Evolutionary conservation across 164 flowering plant genomes (phyloP).

Genomic region (Vitis amurensis): DNA sequence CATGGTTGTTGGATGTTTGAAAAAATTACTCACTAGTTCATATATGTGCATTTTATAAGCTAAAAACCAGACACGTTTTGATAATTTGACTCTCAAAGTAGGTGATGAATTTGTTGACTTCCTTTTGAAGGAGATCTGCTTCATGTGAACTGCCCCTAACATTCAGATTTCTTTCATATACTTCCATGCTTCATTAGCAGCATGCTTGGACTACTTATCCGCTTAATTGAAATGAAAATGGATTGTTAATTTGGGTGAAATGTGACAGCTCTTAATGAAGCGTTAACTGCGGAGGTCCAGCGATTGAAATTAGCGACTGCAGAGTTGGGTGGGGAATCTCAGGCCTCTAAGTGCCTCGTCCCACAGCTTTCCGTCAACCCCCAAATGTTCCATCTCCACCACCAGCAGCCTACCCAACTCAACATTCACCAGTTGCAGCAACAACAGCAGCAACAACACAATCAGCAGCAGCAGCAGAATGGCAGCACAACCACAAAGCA

Average conservation of each 20-base stretch:
- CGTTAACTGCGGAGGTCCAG: constrained; percentile 74
- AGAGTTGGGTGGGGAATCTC: constrained; percentile 41
- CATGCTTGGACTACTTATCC: too few species aligned
- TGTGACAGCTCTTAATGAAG: constrained; percentile 71
- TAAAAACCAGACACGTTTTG: too few species aligned
- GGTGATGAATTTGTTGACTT: too few species aligned
- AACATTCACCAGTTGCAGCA: constrained; percentile 34
- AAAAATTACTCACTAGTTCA: too few species aligned
- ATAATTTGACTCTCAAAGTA: too few species aligned
- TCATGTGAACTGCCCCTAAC: too few species aligned
- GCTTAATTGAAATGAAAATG: not conserved
- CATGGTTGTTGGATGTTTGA: too few species aligned
- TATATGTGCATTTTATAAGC: too few species aligned
- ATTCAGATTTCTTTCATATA: too few species aligned
- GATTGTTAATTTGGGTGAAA: not conserved
- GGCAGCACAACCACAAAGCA: constrained; percentile 29
- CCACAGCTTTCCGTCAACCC: constrained; percentile 45
- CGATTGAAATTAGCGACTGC: constrained; percentile 62
- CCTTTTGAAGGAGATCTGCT: too few species aligned
- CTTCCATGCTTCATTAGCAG: too few species aligned
- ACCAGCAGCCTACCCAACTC: constrained; percentile 33
- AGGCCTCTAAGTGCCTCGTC: constrained; percentile 26
- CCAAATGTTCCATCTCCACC: constrained; percentile 46
- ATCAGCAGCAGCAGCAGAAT: constrained; percentile 33
- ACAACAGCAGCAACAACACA: constrained; percentile 37